Conservation (phyloP, 2,329 filamentous ascomycete genomes). For the Remersonia thermophila region DNA sequence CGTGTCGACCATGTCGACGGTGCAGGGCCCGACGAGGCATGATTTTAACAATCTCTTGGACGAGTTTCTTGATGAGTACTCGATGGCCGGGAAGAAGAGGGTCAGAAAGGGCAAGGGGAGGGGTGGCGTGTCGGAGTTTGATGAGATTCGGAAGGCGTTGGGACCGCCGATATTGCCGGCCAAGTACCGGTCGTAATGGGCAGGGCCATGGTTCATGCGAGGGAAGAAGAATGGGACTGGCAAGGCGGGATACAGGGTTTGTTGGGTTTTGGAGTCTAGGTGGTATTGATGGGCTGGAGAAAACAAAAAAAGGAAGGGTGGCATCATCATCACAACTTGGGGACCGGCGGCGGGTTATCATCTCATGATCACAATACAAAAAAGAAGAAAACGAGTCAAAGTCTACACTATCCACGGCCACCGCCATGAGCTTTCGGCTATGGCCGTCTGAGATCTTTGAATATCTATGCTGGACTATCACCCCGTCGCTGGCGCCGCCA, state of each 20-base stretch:
- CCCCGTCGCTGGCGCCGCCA: no score
- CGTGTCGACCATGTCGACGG: slow-evolving; percentile 57
- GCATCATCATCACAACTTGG: no score
- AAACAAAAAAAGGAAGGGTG: no score
- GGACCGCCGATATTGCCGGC: slow-evolving; percentile 56
- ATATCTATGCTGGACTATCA: no score
- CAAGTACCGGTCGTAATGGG: slow-evolving; percentile 7
- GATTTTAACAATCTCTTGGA: slow-evolving; percentile 90
- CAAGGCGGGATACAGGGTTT: background rate
- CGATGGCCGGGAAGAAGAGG: slow-evolving; percentile 57
- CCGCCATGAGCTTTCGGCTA: no score
- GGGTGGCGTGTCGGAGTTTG: slow-evolving; percentile 75
- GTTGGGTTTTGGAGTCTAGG: background rate
- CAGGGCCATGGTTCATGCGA: background rate
- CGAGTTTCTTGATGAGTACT: slow-evolving; percentile 71
- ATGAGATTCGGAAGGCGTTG: slow-evolving; percentile 72
- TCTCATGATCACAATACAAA: no score
- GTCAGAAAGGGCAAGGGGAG: slow-evolving; percentile 72
- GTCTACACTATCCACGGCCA: no score
- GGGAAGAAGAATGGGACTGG: background rate
- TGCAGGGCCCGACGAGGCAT: slow-evolving; percentile 53
- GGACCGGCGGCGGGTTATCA: no score
- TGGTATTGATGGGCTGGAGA: no score
- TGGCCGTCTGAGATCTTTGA: no score
- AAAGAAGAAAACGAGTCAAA: no score